Base-by-base conservation (phyloP, 2,329 filamentous ascomycete species). In the Penicillium rolfsii region DNA sequence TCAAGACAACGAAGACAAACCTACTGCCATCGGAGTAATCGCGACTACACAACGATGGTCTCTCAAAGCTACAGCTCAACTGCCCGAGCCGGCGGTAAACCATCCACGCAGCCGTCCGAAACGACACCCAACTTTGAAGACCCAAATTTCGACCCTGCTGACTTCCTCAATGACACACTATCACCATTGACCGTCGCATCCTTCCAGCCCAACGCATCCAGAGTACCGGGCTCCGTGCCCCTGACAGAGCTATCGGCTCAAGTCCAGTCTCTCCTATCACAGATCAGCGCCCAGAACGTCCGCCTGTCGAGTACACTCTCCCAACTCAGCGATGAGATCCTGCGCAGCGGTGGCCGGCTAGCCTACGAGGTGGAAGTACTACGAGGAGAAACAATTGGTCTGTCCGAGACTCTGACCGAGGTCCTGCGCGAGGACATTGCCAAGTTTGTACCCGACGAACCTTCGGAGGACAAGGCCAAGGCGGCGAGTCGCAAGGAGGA, bases 291-390 rank as follows among this genome's bases (percentile, higher is more conserved):
- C 8, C 92, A 97, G 74, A 96, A 93, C 1, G 89, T 91, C 19
- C 86, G 93, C 49, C 81, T 97, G 7, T 92, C 93, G 14, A 87
- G 84, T 57, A 91, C 88, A 49, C 83, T 99, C 60, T 97, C 93
- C 35, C 89, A 94, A 71, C 82, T 98, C 61, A 97, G 95, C 11
- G 94, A 99, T 76, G 95, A 98, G 68, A 98, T 99, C 64, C 79
- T 99, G 63, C 87, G 95, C 59, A 93, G 91, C 71, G 91, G 93
- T 28, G 92, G 91, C 65, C 85, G 94, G 4, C 81, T 99, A 59
- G 92, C 93, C 22, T 99, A 99, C 73, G 91, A 98, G 77, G 94
- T 98, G 22, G 94, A 98, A 77, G 85, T 98, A 19, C 78, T 98
- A 52, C 87, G 93, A n/a, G 93, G 93, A 64, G 93, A 97, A 77